A percentile compares a stretch with the other conserved stretches of the same genome.
phyloP scores from a whole-genome alignment of 441 rosid genomes.

The Populus trichocarpa region DNA sequence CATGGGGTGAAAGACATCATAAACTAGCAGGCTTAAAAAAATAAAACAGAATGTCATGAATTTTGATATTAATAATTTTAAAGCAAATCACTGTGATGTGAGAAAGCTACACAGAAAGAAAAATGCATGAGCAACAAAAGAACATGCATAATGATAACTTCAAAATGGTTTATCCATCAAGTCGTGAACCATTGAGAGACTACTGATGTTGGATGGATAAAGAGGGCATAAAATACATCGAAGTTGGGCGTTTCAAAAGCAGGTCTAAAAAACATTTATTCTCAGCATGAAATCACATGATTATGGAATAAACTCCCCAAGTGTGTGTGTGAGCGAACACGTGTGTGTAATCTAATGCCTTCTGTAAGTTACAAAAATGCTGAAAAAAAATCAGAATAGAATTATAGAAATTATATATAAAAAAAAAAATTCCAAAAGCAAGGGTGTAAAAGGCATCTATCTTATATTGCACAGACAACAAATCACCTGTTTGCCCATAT shows the following conservation, averaged over 20 bases:
- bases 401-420: not conserved
- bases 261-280: not conserved
- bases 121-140: not conserved
- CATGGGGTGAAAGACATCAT: not conserved
- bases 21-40: not conserved
- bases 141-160: not conserved
- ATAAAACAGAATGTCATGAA: not conserved
- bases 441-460: not conserved
- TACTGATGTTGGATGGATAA: not conserved
- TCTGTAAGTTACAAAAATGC: not conserved
- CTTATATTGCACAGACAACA: slow-evolving; percentile 6
- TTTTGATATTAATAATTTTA: not conserved
- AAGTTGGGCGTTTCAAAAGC: not conserved
- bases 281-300: not conserved
- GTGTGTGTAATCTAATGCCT: not conserved
- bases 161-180: not conserved
- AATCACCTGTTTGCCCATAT: slow-evolving; percentile 94
- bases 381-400: not conserved
- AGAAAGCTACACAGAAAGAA: not conserved
- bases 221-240: not conserved
- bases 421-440: not conserved
- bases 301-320: not conserved
- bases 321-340: not conserved
- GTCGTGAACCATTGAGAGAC: not conserved
- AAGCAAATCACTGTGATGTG: not conserved